Evolutionary conservation across 2,329 filamentous ascomycete genomes (phyloP).

Genomic region (Colletotrichum spinosum): DNA sequence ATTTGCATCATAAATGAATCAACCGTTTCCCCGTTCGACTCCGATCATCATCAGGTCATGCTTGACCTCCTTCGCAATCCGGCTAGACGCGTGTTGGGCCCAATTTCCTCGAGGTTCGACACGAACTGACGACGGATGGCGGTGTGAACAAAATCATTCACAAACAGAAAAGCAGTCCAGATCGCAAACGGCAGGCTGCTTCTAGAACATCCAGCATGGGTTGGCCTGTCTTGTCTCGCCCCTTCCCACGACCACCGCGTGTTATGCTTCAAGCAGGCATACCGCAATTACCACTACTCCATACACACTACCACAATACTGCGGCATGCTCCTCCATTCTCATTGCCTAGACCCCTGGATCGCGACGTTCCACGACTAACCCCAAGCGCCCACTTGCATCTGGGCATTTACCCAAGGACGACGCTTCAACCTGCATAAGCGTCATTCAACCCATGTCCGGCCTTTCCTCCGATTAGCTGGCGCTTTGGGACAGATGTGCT

Average conservation of each 20-base stretch:
- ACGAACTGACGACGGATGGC: conserved; percentile 17
- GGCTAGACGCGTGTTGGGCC: conserved; percentile 8
- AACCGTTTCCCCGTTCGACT: conserved; percentile 2
- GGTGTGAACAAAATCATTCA: conserved; percentile 26
- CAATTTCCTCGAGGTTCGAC: background rate
- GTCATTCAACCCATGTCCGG: conserved; percentile 32
- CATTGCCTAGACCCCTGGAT: conserved; percentile 32
- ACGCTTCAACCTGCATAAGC: conserved; percentile 36
- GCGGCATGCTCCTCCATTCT: conserved; percentile 2
- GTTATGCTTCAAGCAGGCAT: conserved; percentile 31
- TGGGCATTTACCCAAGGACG: conserved; percentile 30
- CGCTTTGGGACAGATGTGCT: conserved; percentile 16
- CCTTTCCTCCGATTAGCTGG: conserved; percentile 28
- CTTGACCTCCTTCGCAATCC: conserved; percentile 3
- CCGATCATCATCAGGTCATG: conserved; percentile 16
- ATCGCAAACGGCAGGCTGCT: conserved; percentile 18
- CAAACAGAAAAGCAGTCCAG: conserved; percentile 3
- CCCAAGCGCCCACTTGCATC: conserved; percentile 33
- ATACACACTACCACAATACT: conserved; percentile 1
- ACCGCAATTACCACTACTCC: no score
- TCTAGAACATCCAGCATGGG: conserved; percentile 27
- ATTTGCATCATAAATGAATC: conserved; percentile 25
- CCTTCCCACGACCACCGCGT: conserved; percentile 22
- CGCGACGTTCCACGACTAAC: conserved; percentile 19
- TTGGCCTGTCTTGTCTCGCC: conserved; percentile 17